Base-by-base conservation (phyloP, 2,329 filamentous ascomycete species). In the Nakataea oryzae region DNA sequence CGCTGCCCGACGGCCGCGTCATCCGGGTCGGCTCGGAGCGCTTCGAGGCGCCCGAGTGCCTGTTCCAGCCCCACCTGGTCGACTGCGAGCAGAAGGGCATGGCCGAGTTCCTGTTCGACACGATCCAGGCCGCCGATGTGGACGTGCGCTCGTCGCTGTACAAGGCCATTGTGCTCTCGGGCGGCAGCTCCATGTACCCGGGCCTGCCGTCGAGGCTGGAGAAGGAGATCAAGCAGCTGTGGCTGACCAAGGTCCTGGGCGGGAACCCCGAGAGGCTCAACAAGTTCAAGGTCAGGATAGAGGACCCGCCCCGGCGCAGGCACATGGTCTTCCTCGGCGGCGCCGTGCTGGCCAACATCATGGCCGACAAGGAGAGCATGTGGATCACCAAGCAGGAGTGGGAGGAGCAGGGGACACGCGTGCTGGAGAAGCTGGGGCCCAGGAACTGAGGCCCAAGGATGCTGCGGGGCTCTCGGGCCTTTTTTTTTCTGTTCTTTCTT, bases 271-370 rank as follows among this genome's bases (percentile, higher is more conserved):
- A 97, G 78, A 86, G 95, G 67, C 76, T 99, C 71, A 91, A 86
- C 86, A 99, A 97, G 86, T 99, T 99, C 84, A 99, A 97, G 85
- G 93, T 99, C 67, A 86, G 95, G 75, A 97, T 99, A 81, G 95
- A 99, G 76, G 95, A 99, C 75, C 95, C 95, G 60, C 95, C 95
- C 41, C 85, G 95, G 77, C 86, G 95, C 79, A 85, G 93, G 76
- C 95, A 99, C 81, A 97, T 99, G 93, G 95, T 99, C 3, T 97
- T 99, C 83, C 78, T 99, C 62, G 95, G 95, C 63, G 95, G 95
- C 69, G 95, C 95, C 29, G 95, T 99, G 65, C 80, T 99, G 70
- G 95, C 95, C 69, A 97, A 97, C 74, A 96, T 99, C 75, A 97
- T 99, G 89, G 93, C 95, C 57, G 93, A 97, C 78, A 97, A 97